A percentile compares a stretch with the other conserved stretches of the same genome.
phyloP scores from a whole-genome alignment of 2,329 filamentous ascomycete species.

The Aspergillus transmontanensis region DNA sequence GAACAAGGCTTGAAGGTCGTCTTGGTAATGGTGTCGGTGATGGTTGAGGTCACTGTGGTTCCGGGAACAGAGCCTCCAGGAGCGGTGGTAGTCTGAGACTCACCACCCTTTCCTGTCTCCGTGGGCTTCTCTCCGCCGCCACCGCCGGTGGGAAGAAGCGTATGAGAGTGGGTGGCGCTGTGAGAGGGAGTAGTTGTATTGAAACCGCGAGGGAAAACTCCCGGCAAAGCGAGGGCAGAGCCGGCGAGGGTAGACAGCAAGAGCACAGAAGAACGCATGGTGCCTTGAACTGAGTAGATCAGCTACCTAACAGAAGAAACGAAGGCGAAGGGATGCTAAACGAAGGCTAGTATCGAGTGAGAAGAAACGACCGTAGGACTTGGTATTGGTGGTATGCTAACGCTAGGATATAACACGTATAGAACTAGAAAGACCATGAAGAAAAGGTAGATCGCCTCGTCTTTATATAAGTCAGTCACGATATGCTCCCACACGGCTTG shows the following conservation, averaged over 20 bases:
- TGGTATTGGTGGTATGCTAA: not conserved
- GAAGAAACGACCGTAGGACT: not conserved
- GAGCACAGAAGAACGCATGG: slow-evolving; percentile 8
- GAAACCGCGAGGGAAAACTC: slow-evolving; percentile 11
- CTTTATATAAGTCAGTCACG: not conserved
- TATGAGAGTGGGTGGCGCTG: slow-evolving; percentile 5
- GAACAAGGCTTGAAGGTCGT: slow-evolving; percentile 39
- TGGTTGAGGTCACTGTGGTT: slow-evolving; percentile 14
- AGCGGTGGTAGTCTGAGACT: not conserved
- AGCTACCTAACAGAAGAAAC: not conserved
- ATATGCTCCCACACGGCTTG: not conserved
- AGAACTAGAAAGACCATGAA: not conserved
- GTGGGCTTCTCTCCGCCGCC: slow-evolving; percentile 6
- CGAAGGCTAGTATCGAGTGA: not conserved
- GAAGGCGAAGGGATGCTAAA: not conserved
- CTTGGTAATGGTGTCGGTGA: slow-evolving; percentile 32
- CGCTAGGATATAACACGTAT: not conserved
- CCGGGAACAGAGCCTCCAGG: not conserved
- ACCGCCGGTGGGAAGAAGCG: slow-evolving; percentile 13
- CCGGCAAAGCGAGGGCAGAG: slow-evolving; percentile 23
- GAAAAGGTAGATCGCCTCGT: not conserved
- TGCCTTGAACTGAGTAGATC: not conserved
- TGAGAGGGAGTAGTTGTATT: slow-evolving; percentile 12
- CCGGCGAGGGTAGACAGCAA: slow-evolving; percentile 23
- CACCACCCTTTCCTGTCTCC: not conserved